Evolutionary conservation across 106 monocot species (phyloP).

Genomic region (Dioscorea zingiberensis): DNA sequence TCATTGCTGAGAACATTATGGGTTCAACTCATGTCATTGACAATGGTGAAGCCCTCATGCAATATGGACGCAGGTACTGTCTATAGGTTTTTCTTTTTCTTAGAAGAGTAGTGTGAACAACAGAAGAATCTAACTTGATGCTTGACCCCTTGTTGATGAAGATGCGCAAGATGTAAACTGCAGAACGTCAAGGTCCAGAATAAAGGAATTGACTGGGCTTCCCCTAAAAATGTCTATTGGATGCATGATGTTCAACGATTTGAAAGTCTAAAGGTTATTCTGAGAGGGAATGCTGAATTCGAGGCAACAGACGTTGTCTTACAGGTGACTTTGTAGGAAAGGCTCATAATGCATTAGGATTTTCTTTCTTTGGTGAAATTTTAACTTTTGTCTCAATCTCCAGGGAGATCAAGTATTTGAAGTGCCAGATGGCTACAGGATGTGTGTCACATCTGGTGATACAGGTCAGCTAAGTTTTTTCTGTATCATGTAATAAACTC

Average conservation of each 20-base stretch:
- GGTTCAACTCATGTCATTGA: constrained; percentile 40
- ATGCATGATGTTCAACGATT: constrained; percentile 78
- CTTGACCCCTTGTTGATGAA: constrained; percentile 9
- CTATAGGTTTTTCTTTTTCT: not conserved
- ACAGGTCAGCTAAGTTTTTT: constrained; percentile 26
- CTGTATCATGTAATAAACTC: not conserved
- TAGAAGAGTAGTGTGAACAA: no score
- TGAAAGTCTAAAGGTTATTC: constrained; percentile 58
- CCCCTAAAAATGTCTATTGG: constrained; percentile 81
- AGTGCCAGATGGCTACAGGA: constrained; percentile 80
- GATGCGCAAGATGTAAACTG: constrained; percentile 84
- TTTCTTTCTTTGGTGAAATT: not conserved
- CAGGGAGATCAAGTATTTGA: constrained; percentile 90
- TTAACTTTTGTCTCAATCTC: constrained; percentile 3
- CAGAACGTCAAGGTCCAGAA: constrained; percentile 71
- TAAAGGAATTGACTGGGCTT: constrained; percentile 76
- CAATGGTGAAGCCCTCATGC: constrained; percentile 56
- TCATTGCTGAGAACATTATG: constrained; percentile 83
- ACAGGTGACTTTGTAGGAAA: constrained; percentile 28
- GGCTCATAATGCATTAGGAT: not conserved
- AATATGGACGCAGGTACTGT: constrained; percentile 73
- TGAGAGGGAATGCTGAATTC: constrained; percentile 95
- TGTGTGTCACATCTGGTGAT: constrained; percentile 37
- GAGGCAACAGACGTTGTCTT: constrained; percentile 73
- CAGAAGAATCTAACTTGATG: no score